Evolutionary conservation across 2,329 filamentous ascomycete species (phyloP).

Genomic region (Talaromyces albobiverticillius): DNA sequence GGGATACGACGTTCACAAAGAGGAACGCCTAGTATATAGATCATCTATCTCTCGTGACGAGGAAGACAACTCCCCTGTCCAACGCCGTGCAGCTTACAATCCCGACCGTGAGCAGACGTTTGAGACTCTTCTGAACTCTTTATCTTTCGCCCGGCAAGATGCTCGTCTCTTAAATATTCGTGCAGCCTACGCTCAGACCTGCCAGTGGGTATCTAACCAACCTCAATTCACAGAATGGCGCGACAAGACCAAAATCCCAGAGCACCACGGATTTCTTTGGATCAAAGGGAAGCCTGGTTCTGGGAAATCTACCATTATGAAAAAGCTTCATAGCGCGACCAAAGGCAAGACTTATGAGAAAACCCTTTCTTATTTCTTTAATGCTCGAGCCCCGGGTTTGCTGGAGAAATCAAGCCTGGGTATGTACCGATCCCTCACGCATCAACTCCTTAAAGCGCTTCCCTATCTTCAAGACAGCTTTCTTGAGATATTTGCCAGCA

Average conservation of each 20-base stretch:
- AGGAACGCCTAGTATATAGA: neutral
- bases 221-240: neutral
- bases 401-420: constrained; percentile 25
- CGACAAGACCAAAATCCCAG: neutral
- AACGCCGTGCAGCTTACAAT: neutral
- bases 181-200: neutral
- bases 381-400: constrained; percentile 19
- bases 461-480: constrained; percentile 13
- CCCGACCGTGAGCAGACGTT: neutral
- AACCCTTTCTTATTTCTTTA: constrained; percentile 27
- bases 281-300: neutral
- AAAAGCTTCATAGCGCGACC: neutral
- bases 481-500: neutral
- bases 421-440: constrained; percentile 24
- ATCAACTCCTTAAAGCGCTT: constrained; percentile 23
- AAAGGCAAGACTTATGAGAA: neutral
- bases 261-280: neutral
- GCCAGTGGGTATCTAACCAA: neutral
- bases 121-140: neutral
- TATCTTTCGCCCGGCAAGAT: neutral
- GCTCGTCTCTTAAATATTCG: neutral
- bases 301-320: neutral
- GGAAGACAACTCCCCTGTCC: neutral
- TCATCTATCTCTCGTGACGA: neutral
- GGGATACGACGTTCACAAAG: neutral